phyloP scores from a whole-genome alignment of 495 filamentous ascomycete species.

The Daldinia childiae region DNA sequence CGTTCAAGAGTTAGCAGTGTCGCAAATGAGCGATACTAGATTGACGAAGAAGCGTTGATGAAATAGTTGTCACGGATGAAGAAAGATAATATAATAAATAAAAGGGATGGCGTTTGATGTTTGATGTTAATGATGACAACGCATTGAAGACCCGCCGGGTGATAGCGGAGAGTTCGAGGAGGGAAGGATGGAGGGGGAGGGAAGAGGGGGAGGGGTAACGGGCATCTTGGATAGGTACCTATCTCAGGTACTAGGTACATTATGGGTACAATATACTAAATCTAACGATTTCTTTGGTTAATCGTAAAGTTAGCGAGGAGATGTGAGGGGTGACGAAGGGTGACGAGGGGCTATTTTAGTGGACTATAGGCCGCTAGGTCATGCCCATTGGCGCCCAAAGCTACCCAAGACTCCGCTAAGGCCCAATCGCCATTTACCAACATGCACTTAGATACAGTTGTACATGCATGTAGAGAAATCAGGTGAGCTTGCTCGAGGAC shows the following conservation, averaged over 20 bases:
- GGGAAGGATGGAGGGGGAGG: background rate
- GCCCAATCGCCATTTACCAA: slow-evolving; percentile 38
- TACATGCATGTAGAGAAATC: background rate
- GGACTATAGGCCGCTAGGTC: slow-evolving; percentile 13
- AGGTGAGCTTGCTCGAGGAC: background rate
- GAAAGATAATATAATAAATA: background rate
- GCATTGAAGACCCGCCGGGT: slow-evolving; percentile 17
- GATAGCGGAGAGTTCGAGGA: slow-evolving; percentile 14
- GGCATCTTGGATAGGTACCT: background rate
- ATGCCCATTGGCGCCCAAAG: slow-evolving; percentile 37
- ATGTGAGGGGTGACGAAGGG: background rate
- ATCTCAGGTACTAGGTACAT: background rate
- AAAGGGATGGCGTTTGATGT: slow-evolving; percentile 8
- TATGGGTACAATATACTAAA: background rate
- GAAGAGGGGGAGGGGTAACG: slow-evolving; percentile 27
- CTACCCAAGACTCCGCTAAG: slow-evolving; percentile 24
- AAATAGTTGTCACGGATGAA: background rate
- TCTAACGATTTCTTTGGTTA: background rate
- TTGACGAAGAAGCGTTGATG: background rate
- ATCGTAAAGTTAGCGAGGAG: background rate
- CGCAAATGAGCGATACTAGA: background rate
- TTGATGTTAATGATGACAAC: slow-evolving; percentile 15
- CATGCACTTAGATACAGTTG: background rate
- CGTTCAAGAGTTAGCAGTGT: background rate
- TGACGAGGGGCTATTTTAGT: slow-evolving; percentile 14